phyloP scores from a whole-genome alignment of 2,329 filamentous ascomycete species.

The Chlorencoelia australis region DNA sequence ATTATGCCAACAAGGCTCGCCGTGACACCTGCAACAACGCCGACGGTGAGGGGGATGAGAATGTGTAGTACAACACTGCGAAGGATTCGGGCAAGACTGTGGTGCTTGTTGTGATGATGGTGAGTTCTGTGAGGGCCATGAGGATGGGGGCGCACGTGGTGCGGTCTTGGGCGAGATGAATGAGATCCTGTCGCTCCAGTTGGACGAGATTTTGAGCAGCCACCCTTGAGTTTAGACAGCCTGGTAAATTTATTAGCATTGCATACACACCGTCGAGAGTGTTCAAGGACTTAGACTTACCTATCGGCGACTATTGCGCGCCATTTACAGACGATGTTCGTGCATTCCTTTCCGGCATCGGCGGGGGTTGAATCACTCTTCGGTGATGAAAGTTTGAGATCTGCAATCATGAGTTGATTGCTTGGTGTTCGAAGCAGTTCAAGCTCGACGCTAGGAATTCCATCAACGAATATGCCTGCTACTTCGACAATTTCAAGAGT shows the following conservation, averaged over 20 bases:
- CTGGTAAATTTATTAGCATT: constrained; percentile 31
- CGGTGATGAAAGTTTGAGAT: constrained; percentile 29
- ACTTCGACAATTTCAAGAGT: constrained; percentile 52
- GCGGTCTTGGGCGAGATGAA: constrained; percentile 11
- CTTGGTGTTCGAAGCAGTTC: constrained; percentile 49
- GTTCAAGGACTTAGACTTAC: no score
- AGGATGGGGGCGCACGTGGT: constrained; percentile 16
- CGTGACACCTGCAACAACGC: constrained; percentile 56
- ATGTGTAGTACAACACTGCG: constrained; percentile 51
- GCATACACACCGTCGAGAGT: no score
- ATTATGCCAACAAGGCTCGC: constrained; percentile 60
- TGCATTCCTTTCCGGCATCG: constrained; percentile 29
- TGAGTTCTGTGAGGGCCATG: constrained; percentile 18
- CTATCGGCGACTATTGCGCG: constrained; percentile 39
- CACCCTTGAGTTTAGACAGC: no score
- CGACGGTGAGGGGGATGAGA: constrained; percentile 57
- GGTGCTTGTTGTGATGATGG: constrained; percentile 28
- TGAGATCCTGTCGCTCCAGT: constrained; percentile 9
- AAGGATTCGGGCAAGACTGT: constrained; percentile 38
- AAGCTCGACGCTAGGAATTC: constrained; percentile 45
- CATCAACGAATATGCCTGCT: constrained; percentile 43
- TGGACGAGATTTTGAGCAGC: constrained; percentile 14
- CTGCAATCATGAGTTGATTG: constrained; percentile 45
- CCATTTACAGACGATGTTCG: constrained; percentile 45
- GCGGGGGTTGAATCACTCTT: constrained; percentile 21